Percentiles rank a stretch among this genome's conserved stretches.
Conservation (phyloP, 129 eudicot genomes). For the sunflower (Helianthus annuus) region HanXRQr2.0-SUNRISE NC_035446.2:139057823-139058322, state of each 20-base stretch:
- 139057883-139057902: conserved; percentile 36
- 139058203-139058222: too few relatives aligned
- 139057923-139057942: conserved; percentile 92
- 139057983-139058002: conserved; percentile 30
- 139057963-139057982: conserved; percentile 20
- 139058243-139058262: too few relatives aligned
- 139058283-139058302: too few relatives aligned
- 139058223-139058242: too few relatives aligned
- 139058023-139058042: conserved; percentile 53
- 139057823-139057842: conserved; percentile 23
- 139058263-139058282: too few relatives aligned
- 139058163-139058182: neutral
- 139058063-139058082: conserved; percentile 75
- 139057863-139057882: conserved; percentile 57
- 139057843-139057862: conserved; percentile 26
- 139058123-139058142: conserved; percentile 2
- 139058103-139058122: conserved; percentile 17
- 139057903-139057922: conserved; percentile 20
- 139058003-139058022: conserved; percentile 36
- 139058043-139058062: conserved; percentile 66
- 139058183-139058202: too few relatives aligned
- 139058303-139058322: too few relatives aligned
- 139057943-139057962: conserved; percentile 47
- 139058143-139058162: conserved; percentile 3
- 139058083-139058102: conserved; percentile 60